Base-by-base conservation (phyloP, 2,329 filamentous ascomycete genomes). In the Beauveria pseudobassiana region DNA sequence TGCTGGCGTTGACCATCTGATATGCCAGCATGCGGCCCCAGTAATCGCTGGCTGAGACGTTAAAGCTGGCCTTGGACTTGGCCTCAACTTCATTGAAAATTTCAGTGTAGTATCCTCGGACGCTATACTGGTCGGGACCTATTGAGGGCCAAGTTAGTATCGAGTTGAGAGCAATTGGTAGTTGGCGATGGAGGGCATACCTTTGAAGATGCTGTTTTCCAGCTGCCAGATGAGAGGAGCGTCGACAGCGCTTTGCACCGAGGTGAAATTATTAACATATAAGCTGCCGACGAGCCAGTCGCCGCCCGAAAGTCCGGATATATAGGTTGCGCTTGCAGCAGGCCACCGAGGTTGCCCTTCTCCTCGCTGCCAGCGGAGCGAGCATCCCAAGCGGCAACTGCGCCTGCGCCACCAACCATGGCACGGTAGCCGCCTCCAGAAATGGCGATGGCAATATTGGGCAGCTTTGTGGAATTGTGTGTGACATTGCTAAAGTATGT, bases 351-450 rank as follows among this genome's bases (percentile, higher is more conserved):
- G 53, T 91, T 88, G 3, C 90, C 90, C 5, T 75, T 69, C 28
- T 66, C 65, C 7, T 67, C 65, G 63, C 72, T 74, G 34, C 73
- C 73, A 0, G 78, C 72, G 0, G 89, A 92, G 24, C 92, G 84
- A 67, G 75, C 83, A 72, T 96, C 92, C 66, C 91, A 93, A 0
- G 91, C 91, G 30, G 89, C 84, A 18, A 96, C 68, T 48, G 87
- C 88, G 63, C 92, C 92, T 16, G 87, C 92, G 45, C 90, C 91
- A 69, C 89, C 93, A 77, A 93, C 79, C 77, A 96, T 80, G 20
- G 92, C 91, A 61, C 92, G 82, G 72, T 95, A 96, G 45, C 92
- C 92, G 71, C 92, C 92, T 16, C 91, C 91, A 0, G 90, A 95
- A 46, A 89, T 78, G 10, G 91, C 90, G 64, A 96, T 83, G 16